Evolutionary conservation across 164 flowering plant species (phyloP).

Genomic region (Aristolochia californica): DNA sequence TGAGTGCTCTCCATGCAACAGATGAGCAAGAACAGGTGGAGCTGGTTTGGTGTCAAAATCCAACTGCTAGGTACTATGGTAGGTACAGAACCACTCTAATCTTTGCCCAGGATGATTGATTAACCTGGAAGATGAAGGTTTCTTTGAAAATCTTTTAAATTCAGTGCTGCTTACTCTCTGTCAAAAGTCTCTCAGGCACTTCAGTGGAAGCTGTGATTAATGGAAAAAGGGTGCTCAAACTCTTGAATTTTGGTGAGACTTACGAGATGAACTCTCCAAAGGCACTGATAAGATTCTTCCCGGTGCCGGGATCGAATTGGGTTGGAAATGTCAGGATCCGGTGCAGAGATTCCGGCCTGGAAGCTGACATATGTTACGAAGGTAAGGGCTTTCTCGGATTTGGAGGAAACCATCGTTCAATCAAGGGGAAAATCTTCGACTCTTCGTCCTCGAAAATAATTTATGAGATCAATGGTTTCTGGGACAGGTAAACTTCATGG

Average conservation of each 20-base stretch:
- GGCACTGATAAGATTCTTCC: slow-evolving; percentile 53
- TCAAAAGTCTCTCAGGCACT: slow-evolving; percentile 32
- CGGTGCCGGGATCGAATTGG: slow-evolving; percentile 58
- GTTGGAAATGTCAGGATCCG: slow-evolving; percentile 43
- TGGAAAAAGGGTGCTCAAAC: slow-evolving; percentile 56
- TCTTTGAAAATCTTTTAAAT: neutral
- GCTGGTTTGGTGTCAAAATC: slow-evolving; percentile 55
- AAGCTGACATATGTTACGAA: slow-evolving; percentile 43
- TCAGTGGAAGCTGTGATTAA: slow-evolving; percentile 48
- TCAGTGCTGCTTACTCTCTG: neutral
- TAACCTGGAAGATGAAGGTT: neutral
- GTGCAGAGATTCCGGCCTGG: slow-evolving; percentile 62
- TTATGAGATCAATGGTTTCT: slow-evolving; percentile 55
- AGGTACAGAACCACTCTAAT: slow-evolving; percentile 1
- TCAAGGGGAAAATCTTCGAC: slow-evolving; percentile 54
- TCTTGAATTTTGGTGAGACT: slow-evolving; percentile 43
- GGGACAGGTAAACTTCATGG: slow-evolving; percentile 73
- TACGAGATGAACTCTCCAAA: slow-evolving; percentile 67
- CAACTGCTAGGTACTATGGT: slow-evolving; percentile 62
- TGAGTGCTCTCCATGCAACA: slow-evolving; percentile 76
- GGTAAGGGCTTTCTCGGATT: slow-evolving; percentile 35
- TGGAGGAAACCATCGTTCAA: slow-evolving; percentile 29
- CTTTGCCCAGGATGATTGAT: neutral
- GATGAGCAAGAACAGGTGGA: slow-evolving; percentile 60
- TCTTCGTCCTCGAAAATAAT: slow-evolving; percentile 39